Percentiles rank a stretch among this genome's conserved stretches.
phyloP scores from a whole-genome alignment of 2,329 filamentous ascomycete genomes.

The Fonsecaea monophora region DNA sequence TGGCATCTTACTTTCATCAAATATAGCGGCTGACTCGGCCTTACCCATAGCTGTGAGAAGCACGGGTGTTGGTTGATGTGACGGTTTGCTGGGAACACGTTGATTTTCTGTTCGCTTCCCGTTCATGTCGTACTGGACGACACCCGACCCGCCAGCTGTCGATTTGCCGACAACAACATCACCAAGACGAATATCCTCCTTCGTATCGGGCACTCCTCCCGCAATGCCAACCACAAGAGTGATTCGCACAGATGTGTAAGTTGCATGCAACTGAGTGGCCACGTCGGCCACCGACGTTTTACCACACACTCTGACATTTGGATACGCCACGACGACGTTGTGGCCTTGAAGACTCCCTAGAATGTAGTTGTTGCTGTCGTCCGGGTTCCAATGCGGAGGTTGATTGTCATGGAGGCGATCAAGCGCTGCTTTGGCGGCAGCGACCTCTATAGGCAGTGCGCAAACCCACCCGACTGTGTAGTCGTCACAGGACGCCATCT shows the following conservation, averaged over 20 bases:
- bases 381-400: conserved; percentile 10
- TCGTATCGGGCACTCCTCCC: conserved; percentile 35
- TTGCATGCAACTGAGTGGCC: conserved; percentile 35
- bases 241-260: conserved; percentile 27
- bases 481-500: conserved; percentile 14
- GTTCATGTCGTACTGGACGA: conserved; percentile 38
- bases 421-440: conserved; percentile 41
- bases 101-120: conserved; percentile 18
- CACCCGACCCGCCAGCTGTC: conserved; percentile 1
- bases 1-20: conserved; percentile 34
- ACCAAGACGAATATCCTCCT: conserved; percentile 30
- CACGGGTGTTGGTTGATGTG: conserved; percentile 30
- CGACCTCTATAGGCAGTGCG: conserved; percentile 41
- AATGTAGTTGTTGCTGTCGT: conserved; percentile 32
- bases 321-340: conserved; percentile 38
- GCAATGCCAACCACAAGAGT: conserved; percentile 38
- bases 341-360: conserved; percentile 36
- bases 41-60: conserved; percentile 37
- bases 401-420: conserved; percentile 35
- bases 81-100: conserved; percentile 17
- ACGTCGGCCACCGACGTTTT: conserved; percentile 37
- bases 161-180: conserved; percentile 24
- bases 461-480: conserved; percentile 45
- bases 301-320: conserved; percentile 27
- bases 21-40: conserved; percentile 36